These are phyloP conservation scores for Hypericum androsaemum DNA, from an alignment of 345 rosid genomes.

Conservation along the genomic window DNA sequence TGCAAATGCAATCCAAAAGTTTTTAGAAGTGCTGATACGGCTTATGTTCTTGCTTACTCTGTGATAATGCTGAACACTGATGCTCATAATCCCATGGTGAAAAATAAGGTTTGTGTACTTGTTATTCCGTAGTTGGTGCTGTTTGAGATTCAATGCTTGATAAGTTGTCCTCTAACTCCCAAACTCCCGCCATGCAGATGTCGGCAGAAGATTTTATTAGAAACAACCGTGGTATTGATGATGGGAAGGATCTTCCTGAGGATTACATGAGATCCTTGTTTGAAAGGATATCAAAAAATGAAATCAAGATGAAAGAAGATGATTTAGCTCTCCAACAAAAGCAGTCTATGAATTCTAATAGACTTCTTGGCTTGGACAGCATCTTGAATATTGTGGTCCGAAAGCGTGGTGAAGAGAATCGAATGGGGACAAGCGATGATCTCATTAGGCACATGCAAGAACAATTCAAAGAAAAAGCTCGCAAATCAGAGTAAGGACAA, in stretches of 20 bases:
- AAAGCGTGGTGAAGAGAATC: slow-evolving; percentile 66
- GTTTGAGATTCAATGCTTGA: slow-evolving; percentile 19
- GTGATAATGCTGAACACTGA: slow-evolving; percentile 96
- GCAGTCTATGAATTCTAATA: slow-evolving; percentile 68
- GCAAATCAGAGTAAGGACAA: slow-evolving; percentile 86
- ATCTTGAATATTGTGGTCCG: slow-evolving; percentile 97
- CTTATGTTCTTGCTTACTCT: slow-evolving; percentile 97
- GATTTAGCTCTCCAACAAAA: slow-evolving; percentile 69
- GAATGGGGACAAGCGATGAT: slow-evolving; percentile 92
- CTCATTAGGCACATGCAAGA: slow-evolving; percentile 97
- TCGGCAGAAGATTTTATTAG: slow-evolving; percentile 93
- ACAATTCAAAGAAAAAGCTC: slow-evolving; percentile 95
- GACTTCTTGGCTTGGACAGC: slow-evolving; percentile 74
- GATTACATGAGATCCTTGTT: slow-evolving; percentile 81
- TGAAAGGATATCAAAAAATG: slow-evolving; percentile 88
- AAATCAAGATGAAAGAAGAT: slow-evolving; percentile 97
- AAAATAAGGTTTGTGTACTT: slow-evolving; percentile 65
- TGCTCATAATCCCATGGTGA: slow-evolving; percentile 97
- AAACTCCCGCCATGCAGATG: slow-evolving; percentile 47
- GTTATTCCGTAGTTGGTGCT: slow-evolving; percentile 14
- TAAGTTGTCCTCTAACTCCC: slow-evolving; percentile 3
- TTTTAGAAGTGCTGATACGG: slow-evolving; percentile 93
- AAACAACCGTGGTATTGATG: slow-evolving; percentile 98
- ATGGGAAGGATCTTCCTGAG: slow-evolving; percentile 91
- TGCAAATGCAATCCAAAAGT: slow-evolving; percentile 95